Conservation (phyloP, 257 asterid genomes). For the Petunia secreta region DNA sequence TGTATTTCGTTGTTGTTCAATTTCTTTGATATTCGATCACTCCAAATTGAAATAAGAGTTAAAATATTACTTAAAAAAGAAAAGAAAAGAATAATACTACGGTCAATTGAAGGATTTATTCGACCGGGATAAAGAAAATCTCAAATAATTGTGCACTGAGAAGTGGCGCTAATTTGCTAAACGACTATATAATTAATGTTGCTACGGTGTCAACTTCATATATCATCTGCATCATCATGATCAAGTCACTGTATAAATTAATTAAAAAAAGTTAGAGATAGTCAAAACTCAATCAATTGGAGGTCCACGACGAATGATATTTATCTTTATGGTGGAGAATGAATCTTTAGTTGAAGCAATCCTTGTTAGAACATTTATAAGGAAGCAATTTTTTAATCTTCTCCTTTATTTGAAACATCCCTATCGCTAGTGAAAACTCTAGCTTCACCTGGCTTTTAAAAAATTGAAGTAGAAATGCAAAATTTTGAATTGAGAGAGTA, state of each 20-base stretch:
- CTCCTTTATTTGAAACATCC: not conserved
- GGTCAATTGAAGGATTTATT: too few relatives aligned
- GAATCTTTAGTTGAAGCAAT: not conserved
- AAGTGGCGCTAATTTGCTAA: not conserved
- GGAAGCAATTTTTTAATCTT: not conserved
- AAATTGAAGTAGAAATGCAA: not conserved
- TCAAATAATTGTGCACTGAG: not conserved
- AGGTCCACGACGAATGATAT: not conserved
- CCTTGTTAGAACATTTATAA: not conserved
- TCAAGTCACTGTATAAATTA: not conserved
- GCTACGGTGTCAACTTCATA: not conserved
- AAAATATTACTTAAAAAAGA: too few relatives aligned
- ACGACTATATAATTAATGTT: not conserved
- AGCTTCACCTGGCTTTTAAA: not conserved
- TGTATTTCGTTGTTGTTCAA: too few relatives aligned
- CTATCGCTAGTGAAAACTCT: not conserved
- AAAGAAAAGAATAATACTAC: too few relatives aligned
- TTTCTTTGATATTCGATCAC: too few relatives aligned
- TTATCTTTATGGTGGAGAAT: not conserved
- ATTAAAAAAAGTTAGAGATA: not conserved
- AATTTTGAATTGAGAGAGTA: not conserved
- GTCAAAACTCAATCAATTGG: not conserved
- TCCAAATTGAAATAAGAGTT: too few relatives aligned
- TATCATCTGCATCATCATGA: not conserved
- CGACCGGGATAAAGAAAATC: not conserved